These are phyloP conservation scores for Phytophthora agathidicida DNA, from an alignment of 352 stramenopile species.

Conservation along the genomic window DNA sequence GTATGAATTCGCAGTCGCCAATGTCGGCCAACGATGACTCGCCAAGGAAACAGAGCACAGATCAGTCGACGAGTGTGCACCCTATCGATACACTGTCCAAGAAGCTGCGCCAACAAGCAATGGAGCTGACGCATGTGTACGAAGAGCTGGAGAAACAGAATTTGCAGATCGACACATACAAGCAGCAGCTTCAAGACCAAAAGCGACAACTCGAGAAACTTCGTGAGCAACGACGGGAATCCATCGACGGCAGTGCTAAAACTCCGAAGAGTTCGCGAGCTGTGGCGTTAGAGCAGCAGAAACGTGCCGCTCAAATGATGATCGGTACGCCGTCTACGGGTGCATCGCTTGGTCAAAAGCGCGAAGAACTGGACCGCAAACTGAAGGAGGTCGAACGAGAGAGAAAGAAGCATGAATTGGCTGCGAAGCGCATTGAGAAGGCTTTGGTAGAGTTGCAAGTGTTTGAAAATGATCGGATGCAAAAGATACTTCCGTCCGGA, in stretches of 20 bases:
- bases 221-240: slow-evolving; percentile 20
- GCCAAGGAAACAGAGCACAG: slow-evolving; percentile 10
- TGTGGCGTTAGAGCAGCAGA: slow-evolving; percentile 23
- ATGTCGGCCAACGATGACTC: slow-evolving; percentile 2
- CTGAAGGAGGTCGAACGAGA: slow-evolving; percentile 51
- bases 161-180: slow-evolving; percentile 41
- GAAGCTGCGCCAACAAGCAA: slow-evolving; percentile 73
- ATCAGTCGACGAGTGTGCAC: slow-evolving; percentile 35
- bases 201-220: slow-evolving; percentile 53
- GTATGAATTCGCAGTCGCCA: not conserved
- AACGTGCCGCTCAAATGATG: slow-evolving; percentile 35
- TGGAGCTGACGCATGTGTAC: slow-evolving; percentile 74
- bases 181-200: slow-evolving; percentile 48
- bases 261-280: not conserved
- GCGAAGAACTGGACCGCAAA: slow-evolving; percentile 34
- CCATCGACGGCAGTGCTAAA: slow-evolving; percentile 11
- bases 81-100: slow-evolving; percentile 74
- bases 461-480: slow-evolving; percentile 40
- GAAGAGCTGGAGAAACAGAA: slow-evolving; percentile 73
- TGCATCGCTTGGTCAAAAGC: slow-evolving; percentile 35
- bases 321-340: slow-evolving; percentile 25
- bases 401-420: slow-evolving; percentile 42
- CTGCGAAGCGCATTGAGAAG: slow-evolving; percentile 46
- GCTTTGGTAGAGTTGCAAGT: slow-evolving; percentile 43
- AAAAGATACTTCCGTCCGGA: slow-evolving; percentile 9